A percentile compares a stretch with the other conserved stretches of the same genome.
These are phyloP conservation scores for Scedosporium dehoogii DNA, from an alignment of 2,329 filamentous ascomycete genomes.

Conservation along the genomic window DNA sequence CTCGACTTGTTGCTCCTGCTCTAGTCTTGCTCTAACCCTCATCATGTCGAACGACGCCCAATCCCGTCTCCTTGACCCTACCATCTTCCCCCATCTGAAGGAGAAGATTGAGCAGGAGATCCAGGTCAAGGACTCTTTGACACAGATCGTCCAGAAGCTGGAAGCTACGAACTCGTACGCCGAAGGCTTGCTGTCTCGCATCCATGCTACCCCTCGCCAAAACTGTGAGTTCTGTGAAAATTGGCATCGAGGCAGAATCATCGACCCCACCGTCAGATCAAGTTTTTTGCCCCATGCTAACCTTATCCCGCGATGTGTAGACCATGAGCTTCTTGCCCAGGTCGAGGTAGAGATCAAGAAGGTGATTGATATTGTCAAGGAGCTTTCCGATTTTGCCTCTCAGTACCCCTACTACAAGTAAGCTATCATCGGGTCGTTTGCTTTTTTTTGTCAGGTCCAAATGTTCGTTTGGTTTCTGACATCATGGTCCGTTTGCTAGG, in stretches of 20 bases:
- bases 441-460: neutral
- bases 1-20: neutral
- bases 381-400: conserved; percentile 64
- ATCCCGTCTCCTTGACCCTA: conserved; percentile 51
- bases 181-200: conserved; percentile 75
- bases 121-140: conserved; percentile 70
- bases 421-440: conserved; percentile 9
- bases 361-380: conserved; percentile 59
- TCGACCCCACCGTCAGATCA: neutral
- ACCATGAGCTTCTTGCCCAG: conserved; percentile 57
- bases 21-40: neutral
- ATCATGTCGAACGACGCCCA: conserved; percentile 20
- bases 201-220: conserved; percentile 72
- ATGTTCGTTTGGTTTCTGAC: neutral
- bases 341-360: conserved; percentile 63
- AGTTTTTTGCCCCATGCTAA: neutral
- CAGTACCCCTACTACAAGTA: conserved; percentile 95
- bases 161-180: conserved; percentile 75
- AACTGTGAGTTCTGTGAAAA: conserved; percentile 30
- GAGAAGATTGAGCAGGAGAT: conserved; percentile 82
- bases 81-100: conserved; percentile 82
- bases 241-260: neutral
- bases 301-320: conserved; percentile 28
- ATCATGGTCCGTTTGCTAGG: conserved; percentile 22
- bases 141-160: conserved; percentile 69